Conservation (phyloP, 371 early-diverging fungal species). For the Capniomyces stellatus region DNA sequence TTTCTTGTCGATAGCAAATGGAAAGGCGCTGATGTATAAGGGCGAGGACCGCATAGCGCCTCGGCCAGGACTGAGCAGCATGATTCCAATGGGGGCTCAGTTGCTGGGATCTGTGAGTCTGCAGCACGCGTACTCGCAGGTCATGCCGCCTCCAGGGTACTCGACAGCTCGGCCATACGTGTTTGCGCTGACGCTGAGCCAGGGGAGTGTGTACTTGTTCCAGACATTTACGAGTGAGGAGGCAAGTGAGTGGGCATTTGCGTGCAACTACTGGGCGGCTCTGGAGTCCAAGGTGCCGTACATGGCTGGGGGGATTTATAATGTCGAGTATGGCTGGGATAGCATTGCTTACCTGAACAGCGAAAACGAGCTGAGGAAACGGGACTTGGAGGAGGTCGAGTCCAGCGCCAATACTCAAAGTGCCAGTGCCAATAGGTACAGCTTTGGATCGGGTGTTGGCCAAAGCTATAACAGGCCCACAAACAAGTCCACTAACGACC, state of each 20-base stretch:
- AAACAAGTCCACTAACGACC: neutral
- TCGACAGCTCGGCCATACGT: slow-evolving; percentile 52
- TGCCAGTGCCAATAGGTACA: neutral
- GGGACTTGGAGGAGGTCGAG: slow-evolving; percentile 6
- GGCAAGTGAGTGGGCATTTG: slow-evolving; percentile 60
- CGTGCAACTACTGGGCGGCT: slow-evolving; percentile 85
- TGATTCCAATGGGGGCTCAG: slow-evolving; percentile 25
- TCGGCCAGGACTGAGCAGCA: neutral
- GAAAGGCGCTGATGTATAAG: slow-evolving; percentile 59
- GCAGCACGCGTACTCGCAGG: slow-evolving; percentile 55
- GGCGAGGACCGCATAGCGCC: slow-evolving; percentile 27
- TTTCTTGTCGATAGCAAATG: slow-evolving; percentile 47
- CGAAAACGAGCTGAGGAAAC: slow-evolving; percentile 13
- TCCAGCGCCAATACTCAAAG: neutral
- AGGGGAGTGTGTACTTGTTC: slow-evolving; percentile 67
- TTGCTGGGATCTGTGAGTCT: slow-evolving; percentile 40
- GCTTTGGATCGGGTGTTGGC: neutral
- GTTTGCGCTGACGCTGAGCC: slow-evolving; percentile 59
- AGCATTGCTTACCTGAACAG: slow-evolving; percentile 25
- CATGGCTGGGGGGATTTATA: slow-evolving; percentile 57
- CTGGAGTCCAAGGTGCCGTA: slow-evolving; percentile 66
- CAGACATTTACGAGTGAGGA: slow-evolving; percentile 45
- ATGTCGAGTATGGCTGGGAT: slow-evolving; percentile 83
- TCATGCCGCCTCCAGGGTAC: slow-evolving; percentile 69
- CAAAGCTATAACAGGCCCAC: neutral